Evolutionary conservation across 73 alveolate genomes (phyloP), one percentile per base, ranked within the genome.

Genomic region (Blepharisma japonicum): DNA sequence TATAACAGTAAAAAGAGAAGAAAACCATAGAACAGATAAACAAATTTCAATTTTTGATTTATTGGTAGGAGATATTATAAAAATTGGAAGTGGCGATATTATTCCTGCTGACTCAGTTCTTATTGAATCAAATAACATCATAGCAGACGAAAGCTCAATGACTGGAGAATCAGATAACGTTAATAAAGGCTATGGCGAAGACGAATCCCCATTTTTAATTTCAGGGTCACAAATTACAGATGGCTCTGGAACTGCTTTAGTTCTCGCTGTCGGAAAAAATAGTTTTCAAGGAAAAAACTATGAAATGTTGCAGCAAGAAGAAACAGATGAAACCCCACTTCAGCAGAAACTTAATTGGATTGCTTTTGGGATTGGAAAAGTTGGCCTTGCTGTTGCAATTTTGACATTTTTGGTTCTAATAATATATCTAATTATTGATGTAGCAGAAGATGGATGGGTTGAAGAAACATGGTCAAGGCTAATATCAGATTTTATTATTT

Each of bases 261-360:
- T 92, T 77, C 76, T 77, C 78, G 86, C 92, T 0, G 82, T 89
- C 54, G 87, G 87, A 47, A 70, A 45, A 80, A 78, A 67, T 55
- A 88, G 84, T 78, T 42, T 56, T 50, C 77, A 83, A 45, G 84
- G 85, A 77, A 82, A 81, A 46, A 91, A 88, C 81, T 91, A 78
- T 78, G 92, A 80, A 54, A 85, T 83, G 71, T 32, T 83, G 14
- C 81, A 83, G 72, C 83, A 81, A 66, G 91, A 89, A 77, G 98
- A 92, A 55, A 85, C 87, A 42, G 83, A 81, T 55, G 83, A 90
- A 55, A 94, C 99, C 45, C 98, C 97, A 45, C 92, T 95, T 8
- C 86, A 95, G 78, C 50, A 88, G 68, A 95, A 95, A 90, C 87
- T 95, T 38, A 94, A 91, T 83, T 89, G 92, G 7, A 91, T 95